Percentiles rank a stretch among this genome's conserved stretches.
These are phyloP conservation scores for Beauveria bassiana DNA, from an alignment of 2,329 filamentous ascomycete species.

Conservation along the genomic window DNA sequence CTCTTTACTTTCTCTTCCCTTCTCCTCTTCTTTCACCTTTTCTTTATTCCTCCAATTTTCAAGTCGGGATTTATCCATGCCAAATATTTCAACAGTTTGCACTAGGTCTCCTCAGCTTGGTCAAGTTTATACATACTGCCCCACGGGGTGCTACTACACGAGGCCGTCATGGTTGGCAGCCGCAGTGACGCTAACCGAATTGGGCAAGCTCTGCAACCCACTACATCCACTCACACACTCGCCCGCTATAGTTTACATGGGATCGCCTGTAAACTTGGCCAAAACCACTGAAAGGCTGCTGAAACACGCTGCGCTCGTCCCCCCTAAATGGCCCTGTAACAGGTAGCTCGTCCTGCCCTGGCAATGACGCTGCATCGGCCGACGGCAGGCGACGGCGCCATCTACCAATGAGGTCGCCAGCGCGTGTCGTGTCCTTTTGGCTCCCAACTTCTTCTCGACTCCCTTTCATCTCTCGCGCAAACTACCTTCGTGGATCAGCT, in stretches of 20 bases:
- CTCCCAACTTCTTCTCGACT: neutral
- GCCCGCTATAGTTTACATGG: neutral
- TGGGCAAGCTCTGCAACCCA: neutral
- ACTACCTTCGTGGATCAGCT: neutral
- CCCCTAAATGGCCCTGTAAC: too few relatives aligned
- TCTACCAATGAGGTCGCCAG: constrained; percentile 18
- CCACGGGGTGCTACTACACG: too few relatives aligned
- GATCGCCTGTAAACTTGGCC: neutral
- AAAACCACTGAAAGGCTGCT: neutral
- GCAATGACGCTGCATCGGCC: neutral
- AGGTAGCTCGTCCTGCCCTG: neutral
- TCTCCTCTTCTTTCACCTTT: too few relatives aligned
- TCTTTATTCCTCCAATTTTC: too few relatives aligned
- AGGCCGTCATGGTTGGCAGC: neutral
- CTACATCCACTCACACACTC: neutral
- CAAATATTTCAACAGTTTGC: too few relatives aligned
- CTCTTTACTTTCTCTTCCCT: too few relatives aligned
- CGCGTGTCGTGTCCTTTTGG: constrained; percentile 21
- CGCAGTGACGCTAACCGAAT: neutral
- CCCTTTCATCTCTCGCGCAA: constrained; percentile 6
- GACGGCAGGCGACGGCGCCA: neutral
- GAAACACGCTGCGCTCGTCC: neutral
- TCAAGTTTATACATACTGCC: too few relatives aligned
- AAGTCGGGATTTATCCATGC: too few relatives aligned
- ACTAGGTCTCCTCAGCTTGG: too few relatives aligned